Conservation (phyloP, 2,329 filamentous ascomycete genomes). For the Dothidotthia symphoricarpi region DNA sequence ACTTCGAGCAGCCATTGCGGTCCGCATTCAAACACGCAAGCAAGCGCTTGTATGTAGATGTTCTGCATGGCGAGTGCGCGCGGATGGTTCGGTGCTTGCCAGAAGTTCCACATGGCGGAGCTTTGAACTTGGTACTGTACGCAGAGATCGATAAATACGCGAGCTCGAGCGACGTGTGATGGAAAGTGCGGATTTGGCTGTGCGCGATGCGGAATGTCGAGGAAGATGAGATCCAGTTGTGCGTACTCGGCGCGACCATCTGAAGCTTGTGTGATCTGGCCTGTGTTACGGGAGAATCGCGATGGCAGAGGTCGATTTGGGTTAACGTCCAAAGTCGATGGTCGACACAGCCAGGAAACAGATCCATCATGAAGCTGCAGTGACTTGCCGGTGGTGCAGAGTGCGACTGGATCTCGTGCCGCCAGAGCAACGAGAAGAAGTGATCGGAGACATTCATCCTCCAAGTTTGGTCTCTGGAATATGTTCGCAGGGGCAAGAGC, state of each 20-base stretch:
- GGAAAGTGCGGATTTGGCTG: constrained; percentile 30
- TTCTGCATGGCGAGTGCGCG: constrained; percentile 43
- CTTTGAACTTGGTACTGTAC: constrained; percentile 24
- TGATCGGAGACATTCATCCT: constrained; percentile 45
- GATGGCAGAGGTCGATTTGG: constrained; percentile 7
- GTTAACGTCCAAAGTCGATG: constrained; percentile 25
- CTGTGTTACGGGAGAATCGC: constrained; percentile 13
- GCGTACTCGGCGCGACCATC: constrained; percentile 41
- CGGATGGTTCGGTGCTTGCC: constrained; percentile 28
- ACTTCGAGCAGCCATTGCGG: constrained; percentile 42
- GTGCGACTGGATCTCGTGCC: constrained; percentile 42
- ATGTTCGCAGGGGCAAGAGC: constrained; percentile 32
- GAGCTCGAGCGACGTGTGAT: constrained; percentile 31
- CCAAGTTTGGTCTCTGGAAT: constrained; percentile 32
- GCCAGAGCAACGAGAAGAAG: constrained; percentile 44
- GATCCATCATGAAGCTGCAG: constrained; percentile 35
- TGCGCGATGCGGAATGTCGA: constrained; percentile 33
- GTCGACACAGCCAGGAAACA: constrained; percentile 35
- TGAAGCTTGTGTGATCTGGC: constrained; percentile 26
- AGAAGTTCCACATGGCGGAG: constrained; percentile 27
- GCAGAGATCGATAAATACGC: constrained; percentile 38
- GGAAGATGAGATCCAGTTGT: constrained; percentile 43
- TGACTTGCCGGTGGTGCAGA: constrained; percentile 40
- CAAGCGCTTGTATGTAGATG: constrained; percentile 44
- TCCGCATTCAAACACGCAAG: constrained; percentile 44